These are phyloP conservation scores for Yamadazyma nakazawae DNA, from an alignment of 805 yeast species.

Conservation along the genomic window DNA sequence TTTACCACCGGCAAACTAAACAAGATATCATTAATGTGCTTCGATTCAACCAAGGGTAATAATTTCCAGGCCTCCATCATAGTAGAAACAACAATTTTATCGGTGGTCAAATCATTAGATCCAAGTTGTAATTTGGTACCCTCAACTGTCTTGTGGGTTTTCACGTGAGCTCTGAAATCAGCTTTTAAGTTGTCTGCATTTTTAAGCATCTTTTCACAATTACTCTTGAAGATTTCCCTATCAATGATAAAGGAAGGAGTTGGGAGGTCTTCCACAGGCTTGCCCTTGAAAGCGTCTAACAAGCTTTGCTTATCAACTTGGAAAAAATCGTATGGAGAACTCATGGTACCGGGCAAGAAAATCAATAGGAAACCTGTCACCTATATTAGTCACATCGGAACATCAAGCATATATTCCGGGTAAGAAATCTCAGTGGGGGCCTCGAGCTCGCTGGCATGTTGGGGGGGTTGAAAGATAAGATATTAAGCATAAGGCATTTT, in stretches of 20 bases:
- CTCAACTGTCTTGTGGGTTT: slow-evolving; percentile 68
- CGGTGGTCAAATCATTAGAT: slow-evolving; percentile 31
- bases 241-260: slow-evolving; percentile 60
- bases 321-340: slow-evolving; percentile 4
- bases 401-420: not conserved
- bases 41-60: slow-evolving; percentile 35
- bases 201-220: slow-evolving; percentile 49
- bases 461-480: no score
- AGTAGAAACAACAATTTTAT: slow-evolving; percentile 64
- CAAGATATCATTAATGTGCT: slow-evolving; percentile 30
- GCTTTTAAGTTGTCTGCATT: slow-evolving; percentile 38
- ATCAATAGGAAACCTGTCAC: not conserved
- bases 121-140: slow-evolving; percentile 55
- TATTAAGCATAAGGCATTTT: no score
- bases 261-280: slow-evolving; percentile 44
- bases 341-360: not conserved
- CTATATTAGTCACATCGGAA: not conserved
- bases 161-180: slow-evolving; percentile 67
- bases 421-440: not conserved
- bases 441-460: no score
- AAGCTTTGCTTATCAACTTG: slow-evolving; percentile 17
- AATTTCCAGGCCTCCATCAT: slow-evolving; percentile 61
- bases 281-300: slow-evolving; percentile 36
- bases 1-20: slow-evolving; percentile 45
- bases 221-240: slow-evolving; percentile 33